A percentile compares a stretch with the other conserved stretches of the same genome.
Evolutionary conservation across 2,329 filamentous ascomycete genomes (phyloP).

Genomic region (Penicillium frequentans): DNA sequence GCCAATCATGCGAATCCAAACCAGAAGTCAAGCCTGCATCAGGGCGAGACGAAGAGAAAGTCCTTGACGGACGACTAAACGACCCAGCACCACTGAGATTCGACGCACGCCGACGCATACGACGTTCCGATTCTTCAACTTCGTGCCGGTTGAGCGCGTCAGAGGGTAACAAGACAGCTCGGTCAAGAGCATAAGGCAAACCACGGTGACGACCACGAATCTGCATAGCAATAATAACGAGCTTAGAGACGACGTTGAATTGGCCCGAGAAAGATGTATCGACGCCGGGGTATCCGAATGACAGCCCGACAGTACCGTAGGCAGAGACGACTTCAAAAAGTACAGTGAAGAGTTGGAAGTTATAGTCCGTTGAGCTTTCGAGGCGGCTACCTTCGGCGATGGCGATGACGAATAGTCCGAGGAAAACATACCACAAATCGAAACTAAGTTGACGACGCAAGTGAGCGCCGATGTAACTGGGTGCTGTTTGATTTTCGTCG

Average conservation of each 20-base stretch:
- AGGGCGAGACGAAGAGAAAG: conserved; percentile 19
- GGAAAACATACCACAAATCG: conserved; percentile 94
- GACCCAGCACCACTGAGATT: conserved; percentile 33
- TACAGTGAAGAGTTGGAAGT: conserved; percentile 66
- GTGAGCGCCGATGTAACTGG: conserved; percentile 88
- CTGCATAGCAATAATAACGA: conserved; percentile 67
- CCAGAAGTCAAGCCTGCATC: conserved; percentile 26
- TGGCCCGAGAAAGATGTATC: conserved; percentile 81
- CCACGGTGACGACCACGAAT: conserved; percentile 65
- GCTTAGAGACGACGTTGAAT: conserved; percentile 69
- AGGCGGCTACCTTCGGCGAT: conserved; percentile 80
- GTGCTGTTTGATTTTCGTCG: conserved; percentile 56
- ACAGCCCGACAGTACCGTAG: conserved; percentile 91
- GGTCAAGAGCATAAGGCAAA: conserved; percentile 66
- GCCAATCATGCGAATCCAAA: conserved; percentile 26
- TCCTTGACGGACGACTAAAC: conserved; percentile 23
- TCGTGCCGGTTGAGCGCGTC: conserved; percentile 65
- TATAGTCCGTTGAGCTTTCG: conserved; percentile 57
- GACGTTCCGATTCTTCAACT: conserved; percentile 50
- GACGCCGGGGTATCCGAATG: conserved; percentile 72
- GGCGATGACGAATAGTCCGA: conserved; percentile 88
- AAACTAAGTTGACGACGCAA: conserved; percentile 91
- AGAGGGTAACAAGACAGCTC: conserved; percentile 67
- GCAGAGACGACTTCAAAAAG: conserved; percentile 88
- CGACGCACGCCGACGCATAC: conserved; percentile 41